A percentile compares a stretch with the other conserved stretches of the same genome.
Evolutionary conservation across 2,329 filamentous ascomycete species (phyloP).

Genomic region (Xylariales sp.): DNA sequence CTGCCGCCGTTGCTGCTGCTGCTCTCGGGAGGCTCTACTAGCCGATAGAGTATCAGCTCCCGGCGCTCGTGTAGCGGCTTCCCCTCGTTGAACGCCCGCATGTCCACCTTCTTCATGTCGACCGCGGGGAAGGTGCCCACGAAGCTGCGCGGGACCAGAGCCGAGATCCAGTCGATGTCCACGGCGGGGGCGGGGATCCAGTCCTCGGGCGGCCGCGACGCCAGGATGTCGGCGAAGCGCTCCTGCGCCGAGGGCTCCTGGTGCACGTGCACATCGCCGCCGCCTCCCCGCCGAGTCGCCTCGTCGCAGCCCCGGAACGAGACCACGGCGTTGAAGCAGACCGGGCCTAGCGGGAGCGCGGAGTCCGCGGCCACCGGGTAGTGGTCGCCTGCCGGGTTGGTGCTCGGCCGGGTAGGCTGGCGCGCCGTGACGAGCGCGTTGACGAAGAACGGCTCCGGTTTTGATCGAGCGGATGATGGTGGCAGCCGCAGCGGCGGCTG

Average conservation of each 20-base stretch:
- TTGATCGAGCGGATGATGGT: too few relatives aligned
- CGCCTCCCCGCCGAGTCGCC: conserved; percentile 27
- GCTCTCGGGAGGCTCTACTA: conserved; percentile 38
- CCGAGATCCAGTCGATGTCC: conserved; percentile 37
- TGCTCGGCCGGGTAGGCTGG: conserved; percentile 39
- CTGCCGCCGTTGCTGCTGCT: too few relatives aligned
- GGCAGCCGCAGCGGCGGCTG: too few relatives aligned
- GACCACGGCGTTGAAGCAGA: conserved; percentile 46
- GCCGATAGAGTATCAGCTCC: conserved; percentile 46
- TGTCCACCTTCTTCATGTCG: conserved; percentile 52
- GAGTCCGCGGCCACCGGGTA: conserved; percentile 37
- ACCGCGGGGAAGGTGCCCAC: conserved; percentile 43
- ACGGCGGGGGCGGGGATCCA: conserved; percentile 43
- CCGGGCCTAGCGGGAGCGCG: conserved; percentile 29
- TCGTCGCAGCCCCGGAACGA: conserved; percentile 44
- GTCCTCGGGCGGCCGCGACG: conserved; percentile 26
- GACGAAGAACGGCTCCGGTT: conserved; percentile 41
- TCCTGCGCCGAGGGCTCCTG: conserved; percentile 37
- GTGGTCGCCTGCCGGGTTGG: conserved; percentile 23
- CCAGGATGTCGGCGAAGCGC: conserved; percentile 38
- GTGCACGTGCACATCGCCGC: too few relatives aligned
- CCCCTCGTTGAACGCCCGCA: conserved; percentile 38
- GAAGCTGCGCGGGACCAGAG: conserved; percentile 28
- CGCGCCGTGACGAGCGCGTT: conserved; percentile 45
- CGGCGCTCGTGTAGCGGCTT: conserved; percentile 38